Evolutionary conservation across 2,329 filamentous ascomycete species (phyloP).

Genomic region (Fusarium sp.): DNA sequence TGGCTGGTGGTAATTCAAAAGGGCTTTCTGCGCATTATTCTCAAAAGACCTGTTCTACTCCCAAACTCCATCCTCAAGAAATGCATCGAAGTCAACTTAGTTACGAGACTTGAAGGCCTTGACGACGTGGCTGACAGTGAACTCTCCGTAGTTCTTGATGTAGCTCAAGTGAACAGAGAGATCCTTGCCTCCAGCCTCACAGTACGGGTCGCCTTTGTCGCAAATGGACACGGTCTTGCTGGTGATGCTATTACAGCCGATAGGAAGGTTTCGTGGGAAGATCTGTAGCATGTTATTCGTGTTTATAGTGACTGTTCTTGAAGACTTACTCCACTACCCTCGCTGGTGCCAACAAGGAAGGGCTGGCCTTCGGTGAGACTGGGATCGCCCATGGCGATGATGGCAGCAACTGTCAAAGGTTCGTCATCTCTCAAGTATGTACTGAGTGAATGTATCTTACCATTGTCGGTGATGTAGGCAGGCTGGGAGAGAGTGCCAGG

Average conservation of each 20-base stretch:
- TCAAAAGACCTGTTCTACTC: not conserved
- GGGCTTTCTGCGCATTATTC: not conserved
- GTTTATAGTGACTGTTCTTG: fast-evolving
- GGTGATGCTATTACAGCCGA: slow-evolving; percentile 16
- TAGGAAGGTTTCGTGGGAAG: slow-evolving; percentile 19
- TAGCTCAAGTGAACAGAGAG: slow-evolving; percentile 32
- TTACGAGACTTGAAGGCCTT: slow-evolving; percentile 19
- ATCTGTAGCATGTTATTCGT: slow-evolving; percentile 17
- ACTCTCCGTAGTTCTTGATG: slow-evolving; percentile 36
- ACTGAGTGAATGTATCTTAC: not conserved
- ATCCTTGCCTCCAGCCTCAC: slow-evolving; percentile 27
- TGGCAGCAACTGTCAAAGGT: not conserved
- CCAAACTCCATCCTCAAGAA: not conserved
- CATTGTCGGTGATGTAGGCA: not conserved
- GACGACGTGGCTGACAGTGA: slow-evolving; percentile 47
- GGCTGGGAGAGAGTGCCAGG: not conserved
- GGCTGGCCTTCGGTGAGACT: slow-evolving; percentile 27
- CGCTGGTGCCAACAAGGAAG: slow-evolving; percentile 23
- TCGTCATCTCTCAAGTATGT: not conserved
- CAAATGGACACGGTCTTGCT: slow-evolving; percentile 34
- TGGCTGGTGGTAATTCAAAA: not conserved
- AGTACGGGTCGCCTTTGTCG: slow-evolving; percentile 31
- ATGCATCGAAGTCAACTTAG: not conserved
- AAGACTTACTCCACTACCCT: slow-evolving; percentile 28
- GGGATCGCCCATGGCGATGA: slow-evolving; percentile 31